Evolutionary conservation across 139 green algal species (phyloP), one percentile per base, ranked within the genome.

Genomic region (Dunaliella sp.): DNA sequence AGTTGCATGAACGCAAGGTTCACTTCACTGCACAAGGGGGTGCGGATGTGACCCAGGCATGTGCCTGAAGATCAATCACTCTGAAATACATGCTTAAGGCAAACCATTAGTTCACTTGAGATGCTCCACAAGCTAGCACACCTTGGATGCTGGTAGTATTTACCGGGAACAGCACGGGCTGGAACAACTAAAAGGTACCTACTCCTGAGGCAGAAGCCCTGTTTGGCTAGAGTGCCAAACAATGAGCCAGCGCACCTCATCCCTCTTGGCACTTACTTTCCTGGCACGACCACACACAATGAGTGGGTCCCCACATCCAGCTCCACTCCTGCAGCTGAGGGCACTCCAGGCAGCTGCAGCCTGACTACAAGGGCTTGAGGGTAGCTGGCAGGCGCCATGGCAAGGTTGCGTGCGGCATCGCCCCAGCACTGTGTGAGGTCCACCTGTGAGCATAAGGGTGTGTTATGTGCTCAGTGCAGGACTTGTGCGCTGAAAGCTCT

Each of bases 291-390:
- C 72, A 88, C 73, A 7, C 3, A 81, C 16, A 88, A 32, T 1
- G 48, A 25, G 12, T 35, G 26, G 3, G 3, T 30, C 32, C 38
- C 75, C 22, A 96, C 88, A 72, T 95, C 90, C 58, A 96, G 91
- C 65, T 92, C 73, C 30, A 93, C 82, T 0, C 37, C 85, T 0
- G 85, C 86, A 21, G 90, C 89, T 1, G 87, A 90, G 0, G 85
- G 48, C 3, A 92, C 31, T 1, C 88, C 91, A 12, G 90, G 91
- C 59, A 95, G 86, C 57, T 87, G 78, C 59, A 95, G 82, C 1
- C 90, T 85, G 30, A 95, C n/a, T 73, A 94, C 84, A 36, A 96
- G 83, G 74, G 90, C 90, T 85, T 91, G 79, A 30, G 86, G 87
- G 30, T 81, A 84, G 36, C 37, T 59, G 1, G 81, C 38, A 24